phyloP scores from a whole-genome alignment of 257 asterid species.

The Vinca minor region DNA sequence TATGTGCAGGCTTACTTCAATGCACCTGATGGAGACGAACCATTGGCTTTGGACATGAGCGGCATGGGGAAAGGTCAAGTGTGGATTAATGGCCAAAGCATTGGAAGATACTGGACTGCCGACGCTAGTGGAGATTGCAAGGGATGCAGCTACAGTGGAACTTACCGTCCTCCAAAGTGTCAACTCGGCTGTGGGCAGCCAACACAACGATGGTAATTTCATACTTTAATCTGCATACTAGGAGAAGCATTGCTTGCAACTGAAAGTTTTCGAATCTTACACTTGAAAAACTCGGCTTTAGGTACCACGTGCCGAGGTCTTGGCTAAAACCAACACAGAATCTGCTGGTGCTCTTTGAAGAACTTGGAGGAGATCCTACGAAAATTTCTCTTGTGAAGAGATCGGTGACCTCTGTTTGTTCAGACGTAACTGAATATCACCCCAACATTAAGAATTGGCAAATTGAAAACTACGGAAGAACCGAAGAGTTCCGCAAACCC shows the following conservation, averaged over 20 bases:
- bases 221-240: background rate
- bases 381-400: slow-evolving; percentile 65
- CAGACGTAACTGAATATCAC: slow-evolving; percentile 77
- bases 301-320: slow-evolving; percentile 89
- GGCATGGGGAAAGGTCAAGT: slow-evolving; percentile 94
- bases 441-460: slow-evolving; percentile 79
- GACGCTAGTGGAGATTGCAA: slow-evolving; percentile 67
- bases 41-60: slow-evolving; percentile 83
- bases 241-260: background rate
- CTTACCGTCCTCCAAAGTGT: slow-evolving; percentile 66
- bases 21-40: slow-evolving; percentile 76
- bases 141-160: slow-evolving; percentile 50
- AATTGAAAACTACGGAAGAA: slow-evolving; percentile 57
- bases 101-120: slow-evolving; percentile 85
- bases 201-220: slow-evolving; percentile 69
- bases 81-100: slow-evolving; percentile 82
- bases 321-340: slow-evolving; percentile 79
- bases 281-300: slow-evolving; percentile 22
- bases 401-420: slow-evolving; percentile 63
- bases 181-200: slow-evolving; percentile 85
- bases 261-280: background rate
- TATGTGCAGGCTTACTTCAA: slow-evolving; percentile 57
- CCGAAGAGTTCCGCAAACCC: slow-evolving; percentile 52
- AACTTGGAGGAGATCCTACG: slow-evolving; percentile 84
- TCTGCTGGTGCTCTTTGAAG: slow-evolving; percentile 82